A percentile compares a stretch with the other conserved stretches of the same genome.
phyloP scores from a whole-genome alignment of 331 rosid species.

The Cucumis variabilis region DNA sequence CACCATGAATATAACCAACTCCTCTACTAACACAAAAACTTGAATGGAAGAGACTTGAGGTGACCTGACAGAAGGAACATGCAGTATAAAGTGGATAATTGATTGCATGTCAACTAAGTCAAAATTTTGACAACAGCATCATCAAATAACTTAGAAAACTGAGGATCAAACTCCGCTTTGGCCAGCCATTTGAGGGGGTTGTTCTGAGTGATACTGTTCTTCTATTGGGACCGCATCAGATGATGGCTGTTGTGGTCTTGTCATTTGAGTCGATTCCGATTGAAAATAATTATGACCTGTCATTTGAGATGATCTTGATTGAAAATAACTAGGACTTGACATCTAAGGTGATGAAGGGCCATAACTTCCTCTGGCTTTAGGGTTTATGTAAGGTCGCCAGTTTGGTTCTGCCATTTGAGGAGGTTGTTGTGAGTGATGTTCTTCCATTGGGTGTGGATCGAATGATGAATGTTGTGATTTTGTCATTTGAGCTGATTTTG shows the following conservation, averaged over 20 bases:
- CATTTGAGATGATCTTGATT: slow-evolving; percentile 51
- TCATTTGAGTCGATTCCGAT: slow-evolving; percentile 46
- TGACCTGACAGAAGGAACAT: neutral
- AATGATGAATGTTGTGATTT: slow-evolving; percentile 21
- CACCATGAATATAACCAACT: neutral
- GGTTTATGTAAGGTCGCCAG: neutral
- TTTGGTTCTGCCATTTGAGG: slow-evolving; percentile 24
- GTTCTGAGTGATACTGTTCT: slow-evolving; percentile 16
- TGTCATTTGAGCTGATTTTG: slow-evolving; percentile 45
- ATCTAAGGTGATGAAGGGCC: slow-evolving; percentile 43
- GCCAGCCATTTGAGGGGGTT: slow-evolving; percentile 19
- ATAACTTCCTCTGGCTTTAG: neutral
- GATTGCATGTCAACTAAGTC: neutral
- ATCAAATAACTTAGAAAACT: neutral
- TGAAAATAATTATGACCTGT: slow-evolving; percentile 46
- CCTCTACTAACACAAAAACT: slow-evolving; percentile 34
- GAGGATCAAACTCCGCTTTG: neutral
- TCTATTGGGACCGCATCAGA: slow-evolving; percentile 19
- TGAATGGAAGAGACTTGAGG: slow-evolving; percentile 40
- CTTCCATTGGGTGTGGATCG: slow-evolving; percentile 13
- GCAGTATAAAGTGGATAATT: neutral
- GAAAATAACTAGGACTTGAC: slow-evolving; percentile 43
- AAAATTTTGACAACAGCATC: neutral
- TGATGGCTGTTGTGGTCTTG: slow-evolving; percentile 20
- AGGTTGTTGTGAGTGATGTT: neutral